Evolutionary conservation across 2,329 filamentous ascomycete species (phyloP).

Genomic region (Exophiala spinifera): DNA sequence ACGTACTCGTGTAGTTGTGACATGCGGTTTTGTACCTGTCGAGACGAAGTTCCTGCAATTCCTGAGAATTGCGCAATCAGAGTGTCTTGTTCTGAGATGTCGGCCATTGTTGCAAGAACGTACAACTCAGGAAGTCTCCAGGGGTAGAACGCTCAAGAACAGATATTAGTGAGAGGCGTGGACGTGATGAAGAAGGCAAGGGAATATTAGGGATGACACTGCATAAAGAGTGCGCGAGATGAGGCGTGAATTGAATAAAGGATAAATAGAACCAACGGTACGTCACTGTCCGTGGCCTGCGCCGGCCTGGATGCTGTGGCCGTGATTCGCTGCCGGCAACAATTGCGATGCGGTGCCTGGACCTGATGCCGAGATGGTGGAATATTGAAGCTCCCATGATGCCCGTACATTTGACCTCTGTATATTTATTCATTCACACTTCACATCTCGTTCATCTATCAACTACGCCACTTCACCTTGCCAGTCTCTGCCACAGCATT

Average conservation of each 20-base stretch:
- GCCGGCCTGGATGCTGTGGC: neutral
- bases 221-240: neutral
- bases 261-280: neutral
- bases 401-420: too few species aligned
- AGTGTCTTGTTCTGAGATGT: constrained; percentile 37
- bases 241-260: neutral
- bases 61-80: constrained; percentile 53
- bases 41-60: constrained; percentile 52
- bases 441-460: too few species aligned
- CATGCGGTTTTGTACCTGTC: constrained; percentile 42
- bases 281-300: constrained; percentile 1
- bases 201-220: neutral
- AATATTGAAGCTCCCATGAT: neutral
- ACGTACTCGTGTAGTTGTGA: neutral
- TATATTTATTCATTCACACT: too few species aligned
- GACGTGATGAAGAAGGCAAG: constrained; percentile 6
- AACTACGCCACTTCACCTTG: too few species aligned
- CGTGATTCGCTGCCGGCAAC: neutral
- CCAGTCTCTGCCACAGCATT: neutral
- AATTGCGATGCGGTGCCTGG: constrained; percentile 1
- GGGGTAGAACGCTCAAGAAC: too few species aligned
- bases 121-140: too few species aligned
- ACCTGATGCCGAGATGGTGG: neutral
- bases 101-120: constrained; percentile 21
- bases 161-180: neutral